Base-by-base conservation (phyloP, 176 grass and related monocot genomes). In the Oropetium thomaeum region DNA sequence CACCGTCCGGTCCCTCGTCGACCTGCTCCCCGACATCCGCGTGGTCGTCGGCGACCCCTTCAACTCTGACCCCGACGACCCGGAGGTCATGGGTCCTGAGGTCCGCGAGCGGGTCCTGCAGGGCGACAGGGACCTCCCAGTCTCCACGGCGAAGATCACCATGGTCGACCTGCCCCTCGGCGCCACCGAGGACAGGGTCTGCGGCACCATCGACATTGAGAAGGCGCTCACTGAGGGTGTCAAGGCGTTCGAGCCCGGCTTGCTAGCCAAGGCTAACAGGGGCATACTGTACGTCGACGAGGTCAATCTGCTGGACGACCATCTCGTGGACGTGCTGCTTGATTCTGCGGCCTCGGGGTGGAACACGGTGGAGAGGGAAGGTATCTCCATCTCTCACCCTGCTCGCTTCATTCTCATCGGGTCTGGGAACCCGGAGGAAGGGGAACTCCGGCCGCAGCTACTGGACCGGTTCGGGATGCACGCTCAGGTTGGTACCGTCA, bases 341-440 rank as follows among this genome's bases (percentile, higher is more conserved):
- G 96, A 99, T 66, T 63, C 96, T 0, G 96, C 96, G 0, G 96
- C 96, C 2, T 99, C 96, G 0, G 96, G 96, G 0, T 99, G 96
- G 96, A 99, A 99, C 87, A 99, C 96, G 1, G 96, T 99, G 4
- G 96, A 99, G 89, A 89, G 96, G 63, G 96, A 99, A 87, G 96
- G 96, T 19, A 99, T 99, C 73, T 99, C 96, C 25, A 99, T 99
- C 17, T 99, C 96, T 55, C 96, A 99, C 77, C 96, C 96, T 0
- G 96, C 96, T 0, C 84, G 96, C 8, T 99, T 99, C 79, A 99
- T 99, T 55, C 96, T 99, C 38, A 99, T 99, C 48, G 96, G 96
- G 3, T 99, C 96, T 0, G 96, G 96, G 14, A 99, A 99, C 69
- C 96, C 96, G 0, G 96, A 99, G 81, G 96, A 99, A 81, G 96